phyloP scores from a whole-genome alignment of 2,329 filamentous ascomycete species.

The Fusarium sp. region DNA sequence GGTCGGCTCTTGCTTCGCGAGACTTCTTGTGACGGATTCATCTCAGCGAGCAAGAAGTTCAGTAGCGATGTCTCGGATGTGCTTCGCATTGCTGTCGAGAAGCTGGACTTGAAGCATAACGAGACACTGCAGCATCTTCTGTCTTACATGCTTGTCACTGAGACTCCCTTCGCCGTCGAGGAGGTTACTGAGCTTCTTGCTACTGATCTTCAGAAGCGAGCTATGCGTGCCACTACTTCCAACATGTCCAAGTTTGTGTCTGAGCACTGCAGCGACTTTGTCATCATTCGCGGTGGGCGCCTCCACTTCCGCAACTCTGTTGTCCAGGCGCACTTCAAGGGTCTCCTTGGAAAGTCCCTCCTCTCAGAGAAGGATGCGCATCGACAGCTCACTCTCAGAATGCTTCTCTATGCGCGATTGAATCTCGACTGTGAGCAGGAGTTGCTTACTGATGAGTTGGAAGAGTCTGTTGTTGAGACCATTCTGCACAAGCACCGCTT shows the following conservation, averaged over 20 bases:
- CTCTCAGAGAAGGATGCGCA: constrained; percentile 55
- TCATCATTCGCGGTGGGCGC: constrained; percentile 54
- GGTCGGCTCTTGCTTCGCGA: constrained; percentile 51
- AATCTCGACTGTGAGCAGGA: constrained; percentile 50
- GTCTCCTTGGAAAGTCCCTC: constrained; percentile 55
- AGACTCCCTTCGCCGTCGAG: constrained; percentile 52
- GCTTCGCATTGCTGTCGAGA: constrained; percentile 25
- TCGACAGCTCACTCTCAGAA: constrained; percentile 52
- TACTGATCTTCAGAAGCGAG: constrained; percentile 41
- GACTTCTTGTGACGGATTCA: constrained; percentile 25
- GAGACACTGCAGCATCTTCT: constrained; percentile 48
- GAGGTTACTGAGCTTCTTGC: constrained; percentile 56
- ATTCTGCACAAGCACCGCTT: constrained; percentile 51
- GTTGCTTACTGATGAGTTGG: constrained; percentile 32
- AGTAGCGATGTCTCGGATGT: constrained; percentile 29
- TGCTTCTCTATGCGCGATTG: constrained; percentile 56
- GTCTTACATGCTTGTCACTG: constrained; percentile 55
- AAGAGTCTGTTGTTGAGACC: constrained; percentile 45
- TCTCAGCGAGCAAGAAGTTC: constrained; percentile 19
- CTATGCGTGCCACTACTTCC: constrained; percentile 9
- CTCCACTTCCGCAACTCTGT: constrained; percentile 58
- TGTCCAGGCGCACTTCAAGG: constrained; percentile 52
- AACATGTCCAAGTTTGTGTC: constrained; percentile 41
- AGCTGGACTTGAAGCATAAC: constrained; percentile 35
- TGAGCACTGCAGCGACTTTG: constrained; percentile 45